These are phyloP conservation scores for Polytrichum formosum DNA, from an alignment of 225 moss, liverwort and hornwort species.

Conservation along the genomic window DNA sequence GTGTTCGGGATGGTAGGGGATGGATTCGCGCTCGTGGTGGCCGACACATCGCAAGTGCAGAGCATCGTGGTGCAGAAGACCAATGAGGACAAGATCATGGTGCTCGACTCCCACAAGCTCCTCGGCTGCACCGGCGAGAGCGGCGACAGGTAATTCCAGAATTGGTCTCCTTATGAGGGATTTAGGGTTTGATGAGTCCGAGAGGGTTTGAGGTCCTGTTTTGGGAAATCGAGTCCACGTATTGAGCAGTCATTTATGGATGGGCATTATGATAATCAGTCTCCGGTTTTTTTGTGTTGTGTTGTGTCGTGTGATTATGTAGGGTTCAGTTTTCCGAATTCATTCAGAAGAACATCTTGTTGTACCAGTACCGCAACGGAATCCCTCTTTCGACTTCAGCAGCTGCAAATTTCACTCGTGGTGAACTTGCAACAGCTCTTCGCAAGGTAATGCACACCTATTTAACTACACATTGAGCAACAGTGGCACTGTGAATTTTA, in stretches of 20 bases:
- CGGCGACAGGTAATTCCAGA: slow-evolving; percentile 64
- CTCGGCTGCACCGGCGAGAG: slow-evolving; percentile 86
- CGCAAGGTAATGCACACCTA: slow-evolving; percentile 57
- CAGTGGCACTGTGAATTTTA: too few relatives aligned
- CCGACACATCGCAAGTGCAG: slow-evolving; percentile 89
- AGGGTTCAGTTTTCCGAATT: slow-evolving; percentile 97
- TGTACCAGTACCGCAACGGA: slow-evolving; percentile 89
- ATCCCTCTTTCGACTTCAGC: slow-evolving; percentile 82
- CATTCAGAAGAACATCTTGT: slow-evolving; percentile 88
- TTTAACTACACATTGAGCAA: too few relatives aligned
- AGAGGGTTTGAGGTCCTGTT: slow-evolving; percentile 7
- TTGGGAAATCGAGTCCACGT: background rate
- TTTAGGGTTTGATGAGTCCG: background rate
- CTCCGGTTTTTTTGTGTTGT: background rate
- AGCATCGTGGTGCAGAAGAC: slow-evolving; percentile 97
- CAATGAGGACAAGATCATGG: slow-evolving; percentile 96
- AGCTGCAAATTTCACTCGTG: slow-evolving; percentile 93
- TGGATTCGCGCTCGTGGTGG: slow-evolving; percentile 81
- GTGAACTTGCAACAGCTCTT: slow-evolving; percentile 83
- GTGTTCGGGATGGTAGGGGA: slow-evolving; percentile 82
- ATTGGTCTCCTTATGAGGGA: background rate
- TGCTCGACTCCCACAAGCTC: slow-evolving; percentile 88
- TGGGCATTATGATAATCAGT: too few relatives aligned
- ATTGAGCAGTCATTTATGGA: too few relatives aligned
- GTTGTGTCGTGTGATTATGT: slow-evolving; percentile 3